Percentiles rank a stretch among this genome's conserved stretches.
phyloP scores from a whole-genome alignment of 805 yeast species.

The Candida maris region DNA sequence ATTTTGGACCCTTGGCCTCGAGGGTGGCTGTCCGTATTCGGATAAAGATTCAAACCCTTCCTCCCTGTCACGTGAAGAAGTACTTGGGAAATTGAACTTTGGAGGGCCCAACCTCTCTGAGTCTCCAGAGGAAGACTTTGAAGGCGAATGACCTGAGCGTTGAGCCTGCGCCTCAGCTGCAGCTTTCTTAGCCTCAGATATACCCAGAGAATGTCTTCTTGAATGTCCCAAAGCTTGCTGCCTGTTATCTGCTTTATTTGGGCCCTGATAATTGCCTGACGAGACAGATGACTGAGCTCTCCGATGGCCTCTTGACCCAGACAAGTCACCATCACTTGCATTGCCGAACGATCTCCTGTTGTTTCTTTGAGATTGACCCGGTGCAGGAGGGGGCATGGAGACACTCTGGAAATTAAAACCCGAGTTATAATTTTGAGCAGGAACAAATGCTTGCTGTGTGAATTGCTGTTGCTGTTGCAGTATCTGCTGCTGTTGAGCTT shows the following conservation, averaged over 20 bases:
- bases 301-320: constrained; percentile 36
- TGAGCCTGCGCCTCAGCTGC: constrained; percentile 91
- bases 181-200: constrained; percentile 90
- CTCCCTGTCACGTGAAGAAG: constrained; percentile 23
- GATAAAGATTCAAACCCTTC: constrained; percentile 9
- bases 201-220: constrained; percentile 88
- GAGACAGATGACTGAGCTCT: constrained; percentile 41
- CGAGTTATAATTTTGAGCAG: constrained; percentile 12
- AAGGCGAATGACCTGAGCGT: constrained; percentile 40
- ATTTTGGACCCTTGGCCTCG: constrained; percentile 31
- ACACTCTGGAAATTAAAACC: constrained; percentile 23
- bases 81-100: constrained; percentile 53
- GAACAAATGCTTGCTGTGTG: constrained; percentile 24
- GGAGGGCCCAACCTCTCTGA: constrained; percentile 26
- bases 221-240: constrained; percentile 61
- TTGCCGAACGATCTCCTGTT: constrained; percentile 31
- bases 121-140: constrained; percentile 19
- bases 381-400: constrained; percentile 26
- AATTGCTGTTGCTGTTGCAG: constrained; percentile 63
- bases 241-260: constrained; percentile 18
- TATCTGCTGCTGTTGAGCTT: constrained; percentile 87
- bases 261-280: constrained; percentile 20
- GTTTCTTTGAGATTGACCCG: constrained; percentile 29
- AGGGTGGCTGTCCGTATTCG: constrained; percentile 21
- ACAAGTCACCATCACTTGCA: constrained; percentile 13